A percentile compares a stretch with the other conserved stretches of the same genome.
These are phyloP conservation scores for Lecanicillium sp. DNA, from an alignment of 2,329 filamentous ascomycete genomes.

Conservation along the genomic window DNA sequence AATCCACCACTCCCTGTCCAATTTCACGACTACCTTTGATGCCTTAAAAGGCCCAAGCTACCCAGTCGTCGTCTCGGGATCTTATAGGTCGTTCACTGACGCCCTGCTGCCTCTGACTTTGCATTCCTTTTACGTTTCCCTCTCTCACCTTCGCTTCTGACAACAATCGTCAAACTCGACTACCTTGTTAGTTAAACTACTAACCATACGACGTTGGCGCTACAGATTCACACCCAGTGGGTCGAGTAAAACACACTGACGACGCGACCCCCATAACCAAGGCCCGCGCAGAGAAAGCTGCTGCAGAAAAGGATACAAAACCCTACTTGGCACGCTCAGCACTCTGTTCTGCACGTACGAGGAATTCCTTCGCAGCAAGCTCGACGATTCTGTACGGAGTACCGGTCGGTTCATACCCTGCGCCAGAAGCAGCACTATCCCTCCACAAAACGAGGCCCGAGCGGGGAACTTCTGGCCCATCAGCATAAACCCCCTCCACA, in stretches of 20 bases:
- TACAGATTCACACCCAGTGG: too few species aligned
- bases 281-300: too few species aligned
- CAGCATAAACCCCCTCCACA: conserved; percentile 9
- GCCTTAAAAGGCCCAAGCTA: neutral
- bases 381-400: conserved; percentile 2
- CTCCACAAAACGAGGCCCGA: conserved; percentile 13
- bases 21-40: neutral
- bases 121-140: neutral
- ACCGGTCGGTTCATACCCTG: conserved; percentile 4
- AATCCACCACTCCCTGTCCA: too few species aligned
- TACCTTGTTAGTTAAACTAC: too few species aligned
- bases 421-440: conserved; percentile 1
- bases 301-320: too few species aligned
- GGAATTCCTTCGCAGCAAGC: neutral
- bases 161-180: too few species aligned
- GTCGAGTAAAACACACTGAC: too few species aligned
- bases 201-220: too few species aligned
- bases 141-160: too few species aligned
- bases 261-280: too few species aligned
- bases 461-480: conserved; percentile 12
- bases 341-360: neutral
- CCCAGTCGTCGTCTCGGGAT: too few species aligned
- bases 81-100: neutral
- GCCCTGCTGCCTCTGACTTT: neutral
- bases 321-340: too few species aligned